A percentile compares a stretch with the other conserved stretches of the same genome.
Conservation (phyloP, 1,284 basidiomycete genomes). For the Marasmius fiardii region DNA sequence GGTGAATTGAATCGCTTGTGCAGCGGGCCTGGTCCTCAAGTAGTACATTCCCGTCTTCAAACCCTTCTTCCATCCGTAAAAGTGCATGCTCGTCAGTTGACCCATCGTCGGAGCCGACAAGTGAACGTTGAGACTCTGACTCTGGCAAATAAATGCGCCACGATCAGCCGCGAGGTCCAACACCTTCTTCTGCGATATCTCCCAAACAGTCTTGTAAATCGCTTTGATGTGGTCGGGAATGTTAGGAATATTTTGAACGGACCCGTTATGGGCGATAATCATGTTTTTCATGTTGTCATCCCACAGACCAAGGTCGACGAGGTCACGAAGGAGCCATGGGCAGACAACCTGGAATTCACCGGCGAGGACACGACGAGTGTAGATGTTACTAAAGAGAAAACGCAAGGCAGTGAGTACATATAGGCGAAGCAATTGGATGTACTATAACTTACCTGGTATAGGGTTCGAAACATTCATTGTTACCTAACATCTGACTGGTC, state of each 20-base stretch:
- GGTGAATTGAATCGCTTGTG: slow-evolving; percentile 98
- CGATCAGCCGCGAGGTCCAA: slow-evolving; percentile 98
- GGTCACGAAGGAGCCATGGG: slow-evolving; percentile 96
- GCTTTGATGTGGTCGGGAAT: slow-evolving; percentile 92
- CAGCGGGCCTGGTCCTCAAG: slow-evolving; percentile 91
- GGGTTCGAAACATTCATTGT: slow-evolving; percentile 98
- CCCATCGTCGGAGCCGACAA: slow-evolving; percentile 89
- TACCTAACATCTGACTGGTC: slow-evolving; percentile 97
- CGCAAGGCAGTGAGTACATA: slow-evolving; percentile 12
- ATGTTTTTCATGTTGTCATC: slow-evolving; percentile 99
- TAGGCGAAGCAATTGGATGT: neutral
- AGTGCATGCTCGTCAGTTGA: slow-evolving; percentile 98
- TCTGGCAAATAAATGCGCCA: slow-evolving; percentile 98
- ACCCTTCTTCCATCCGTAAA: slow-evolving; percentile 99
- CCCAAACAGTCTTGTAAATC: slow-evolving; percentile 99
- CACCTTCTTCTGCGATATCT: slow-evolving; percentile 98
- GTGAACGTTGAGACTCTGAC: slow-evolving; percentile 90
- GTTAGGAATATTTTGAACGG: slow-evolving; percentile 85
- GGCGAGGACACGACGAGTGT: slow-evolving; percentile 98
- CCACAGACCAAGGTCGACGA: slow-evolving; percentile 96
- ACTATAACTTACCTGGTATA: slow-evolving; percentile 72
- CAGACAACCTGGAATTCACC: slow-evolving; percentile 99
- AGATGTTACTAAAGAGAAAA: slow-evolving; percentile 76
- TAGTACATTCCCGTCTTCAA: slow-evolving; percentile 99
- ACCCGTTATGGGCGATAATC: slow-evolving; percentile 97